phyloP scores from a whole-genome alignment of 164 flowering plant species.

The Stephania cephalantha region DNA sequence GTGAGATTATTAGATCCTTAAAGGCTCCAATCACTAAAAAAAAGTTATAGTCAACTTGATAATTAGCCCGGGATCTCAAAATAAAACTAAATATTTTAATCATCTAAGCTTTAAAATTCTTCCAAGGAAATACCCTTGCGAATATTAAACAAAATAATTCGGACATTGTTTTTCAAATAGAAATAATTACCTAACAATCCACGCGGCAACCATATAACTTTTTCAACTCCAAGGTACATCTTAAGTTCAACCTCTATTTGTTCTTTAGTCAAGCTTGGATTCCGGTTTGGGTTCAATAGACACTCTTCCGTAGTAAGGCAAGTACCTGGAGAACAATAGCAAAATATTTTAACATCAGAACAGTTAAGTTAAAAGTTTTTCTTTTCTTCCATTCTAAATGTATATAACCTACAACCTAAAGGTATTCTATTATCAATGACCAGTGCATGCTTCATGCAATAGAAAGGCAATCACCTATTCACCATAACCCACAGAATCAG shows the following conservation, averaged over 20 bases:
- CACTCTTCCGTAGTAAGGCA: conserved; percentile 98
- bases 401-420: neutral
- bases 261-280: conserved; percentile 58
- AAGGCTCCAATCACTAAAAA: too few species aligned
- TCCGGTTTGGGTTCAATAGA: conserved; percentile 79
- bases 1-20: too few species aligned
- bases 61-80: too few species aligned
- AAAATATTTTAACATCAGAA: conserved; percentile 4
- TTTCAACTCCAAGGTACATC: conserved; percentile 78
- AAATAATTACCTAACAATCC: conserved; percentile 63
- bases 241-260: conserved; percentile 77
- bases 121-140: neutral
- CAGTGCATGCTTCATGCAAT: neutral
- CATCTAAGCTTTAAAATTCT: too few species aligned
- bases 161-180: neutral
- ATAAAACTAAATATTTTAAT: too few species aligned
- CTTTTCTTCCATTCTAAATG: neutral
- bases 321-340: conserved; percentile 54
- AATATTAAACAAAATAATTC: neutral
- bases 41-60: too few species aligned
- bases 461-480: neutral
- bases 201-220: conserved; percentile 85
- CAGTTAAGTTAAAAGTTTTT: neutral
- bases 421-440: neutral
- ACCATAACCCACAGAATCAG: neutral